Percentiles rank a stretch among this genome's conserved stretches.
phyloP scores from a whole-genome alignment of 352 stramenopile species.

The Discostella stelligera region DNA sequence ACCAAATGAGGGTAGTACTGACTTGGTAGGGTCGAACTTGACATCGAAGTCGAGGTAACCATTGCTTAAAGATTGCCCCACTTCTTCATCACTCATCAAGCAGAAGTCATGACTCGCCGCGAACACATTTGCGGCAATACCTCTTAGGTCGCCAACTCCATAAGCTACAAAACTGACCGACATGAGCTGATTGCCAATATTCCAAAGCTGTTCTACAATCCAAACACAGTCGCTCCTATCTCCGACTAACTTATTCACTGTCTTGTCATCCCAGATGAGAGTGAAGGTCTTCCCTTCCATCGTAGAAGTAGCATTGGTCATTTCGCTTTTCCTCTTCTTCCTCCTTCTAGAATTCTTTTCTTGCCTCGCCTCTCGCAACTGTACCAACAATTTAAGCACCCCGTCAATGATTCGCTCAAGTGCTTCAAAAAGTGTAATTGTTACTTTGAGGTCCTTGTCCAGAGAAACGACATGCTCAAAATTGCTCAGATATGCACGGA shows the following conservation, averaged over 20 bases:
- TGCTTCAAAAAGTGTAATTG: constrained; percentile 20
- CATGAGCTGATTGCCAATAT: constrained; percentile 41
- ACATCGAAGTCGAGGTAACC: constrained; percentile 39
- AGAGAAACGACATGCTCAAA: constrained; percentile 39
- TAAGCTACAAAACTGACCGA: constrained; percentile 4
- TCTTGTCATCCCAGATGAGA: constrained; percentile 40
- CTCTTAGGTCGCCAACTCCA: constrained; percentile 17
- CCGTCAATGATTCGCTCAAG: constrained; percentile 30
- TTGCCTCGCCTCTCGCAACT: constrained; percentile 27
- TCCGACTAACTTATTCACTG: constrained; percentile 26
- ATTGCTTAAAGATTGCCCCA: constrained; percentile 31
- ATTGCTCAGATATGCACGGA: constrained; percentile 43
- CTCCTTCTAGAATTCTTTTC: constrained; percentile 22
- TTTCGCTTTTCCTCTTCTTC: constrained; percentile 35
- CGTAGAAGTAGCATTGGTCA: background rate
- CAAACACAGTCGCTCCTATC: constrained; percentile 36
- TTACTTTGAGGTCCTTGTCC: constrained; percentile 18
- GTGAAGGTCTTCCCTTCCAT: constrained; percentile 5
- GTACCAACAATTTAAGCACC: constrained; percentile 30
- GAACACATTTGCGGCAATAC: constrained; percentile 38
- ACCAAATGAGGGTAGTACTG: constrained; percentile 27
- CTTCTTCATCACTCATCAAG: constrained; percentile 51
- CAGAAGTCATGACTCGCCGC: constrained; percentile 47
- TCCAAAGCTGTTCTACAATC: constrained; percentile 43
- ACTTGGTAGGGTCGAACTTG: constrained; percentile 36